Evolutionary conservation across 208 protist genomes (phyloP).

Genomic region (Leishmania arabica): DNA sequence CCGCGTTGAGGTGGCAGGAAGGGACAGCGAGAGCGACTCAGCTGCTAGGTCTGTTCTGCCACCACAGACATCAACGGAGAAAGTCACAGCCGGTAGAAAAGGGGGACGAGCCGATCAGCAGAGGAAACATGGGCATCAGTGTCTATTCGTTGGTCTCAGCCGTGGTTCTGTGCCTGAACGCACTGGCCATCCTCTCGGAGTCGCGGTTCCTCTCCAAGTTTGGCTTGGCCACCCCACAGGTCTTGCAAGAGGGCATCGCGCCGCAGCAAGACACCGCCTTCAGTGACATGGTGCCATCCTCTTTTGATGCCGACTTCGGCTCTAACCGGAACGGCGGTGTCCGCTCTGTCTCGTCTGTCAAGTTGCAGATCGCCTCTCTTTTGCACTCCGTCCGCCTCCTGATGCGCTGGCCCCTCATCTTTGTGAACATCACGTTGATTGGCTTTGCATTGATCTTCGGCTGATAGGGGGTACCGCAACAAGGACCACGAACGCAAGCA

Average conservation of each 20-base stretch:
- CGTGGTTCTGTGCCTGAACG: slow-evolving; percentile 69
- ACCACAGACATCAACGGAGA: neutral
- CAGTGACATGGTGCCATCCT: slow-evolving; percentile 19
- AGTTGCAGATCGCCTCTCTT: slow-evolving; percentile 55
- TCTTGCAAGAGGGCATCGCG: slow-evolving; percentile 13
- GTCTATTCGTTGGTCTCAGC: slow-evolving; percentile 62
- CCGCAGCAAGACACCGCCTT: slow-evolving; percentile 21
- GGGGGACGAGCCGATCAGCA: neutral
- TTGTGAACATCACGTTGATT: slow-evolving; percentile 73
- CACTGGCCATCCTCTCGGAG: slow-evolving; percentile 86
- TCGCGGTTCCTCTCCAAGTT: slow-evolving; percentile 78
- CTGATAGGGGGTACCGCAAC: slow-evolving; percentile 20
- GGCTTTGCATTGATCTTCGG: slow-evolving; percentile 70
- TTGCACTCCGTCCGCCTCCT: slow-evolving; percentile 78
- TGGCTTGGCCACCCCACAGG: slow-evolving; percentile 51
- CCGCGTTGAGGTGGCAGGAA: neutral
- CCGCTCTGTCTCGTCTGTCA: slow-evolving; percentile 19
- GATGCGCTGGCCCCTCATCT: slow-evolving; percentile 80
- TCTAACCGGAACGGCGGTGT: slow-evolving; percentile 1
- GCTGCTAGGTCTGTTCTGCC: neutral
- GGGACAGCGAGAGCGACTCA: neutral
- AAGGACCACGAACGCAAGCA: neutral
- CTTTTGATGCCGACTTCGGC: slow-evolving; percentile 24
- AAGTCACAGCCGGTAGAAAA: neutral
- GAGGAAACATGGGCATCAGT: slow-evolving; percentile 64